Conservation (phyloP, 495 filamentous ascomycete genomes). For the Xylaria scruposa region DNA sequence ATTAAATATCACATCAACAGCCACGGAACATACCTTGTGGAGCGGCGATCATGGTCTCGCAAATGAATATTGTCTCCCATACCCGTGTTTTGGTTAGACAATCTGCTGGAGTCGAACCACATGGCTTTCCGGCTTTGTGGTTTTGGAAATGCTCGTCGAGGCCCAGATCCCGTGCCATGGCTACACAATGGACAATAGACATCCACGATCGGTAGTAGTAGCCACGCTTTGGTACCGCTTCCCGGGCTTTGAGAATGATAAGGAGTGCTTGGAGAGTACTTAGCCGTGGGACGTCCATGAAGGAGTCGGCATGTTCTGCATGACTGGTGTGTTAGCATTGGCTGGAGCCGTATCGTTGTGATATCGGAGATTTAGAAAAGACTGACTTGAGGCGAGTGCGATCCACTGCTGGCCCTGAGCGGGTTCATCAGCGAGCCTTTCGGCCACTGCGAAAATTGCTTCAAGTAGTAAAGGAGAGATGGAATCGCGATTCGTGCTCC, state of each 20-base stretch:
- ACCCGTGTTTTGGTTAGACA: conserved; percentile 85
- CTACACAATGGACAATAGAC: conserved; percentile 87
- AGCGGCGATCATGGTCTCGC: conserved; percentile 92
- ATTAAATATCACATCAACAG: neutral
- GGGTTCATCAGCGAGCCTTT: conserved; percentile 80
- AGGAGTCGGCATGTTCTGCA: conserved; percentile 89
- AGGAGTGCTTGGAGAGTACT: conserved; percentile 94
- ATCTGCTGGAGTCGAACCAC: conserved; percentile 71
- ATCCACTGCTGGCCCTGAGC: conserved; percentile 92
- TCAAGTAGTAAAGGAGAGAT: conserved; percentile 94
- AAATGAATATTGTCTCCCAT: conserved; percentile 88
- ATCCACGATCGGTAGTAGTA: conserved; percentile 99
- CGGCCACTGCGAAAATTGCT: conserved; percentile 93
- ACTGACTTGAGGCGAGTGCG: conserved; percentile 85
- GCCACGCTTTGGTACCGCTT: conserved; percentile 87
- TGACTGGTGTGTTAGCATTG: conserved; percentile 12
- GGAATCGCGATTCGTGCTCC: conserved; percentile 81
- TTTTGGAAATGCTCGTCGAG: conserved; percentile 84
- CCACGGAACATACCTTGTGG: conserved; percentile 74
- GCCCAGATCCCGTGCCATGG: conserved; percentile 92
- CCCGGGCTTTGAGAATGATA: conserved; percentile 88
- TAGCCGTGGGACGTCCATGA: conserved; percentile 90
- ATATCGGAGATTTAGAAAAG: neutral
- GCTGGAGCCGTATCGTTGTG: neutral
- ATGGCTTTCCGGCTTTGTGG: conserved; percentile 74